These are phyloP conservation scores for Mycosphaerella sp. DNA, from an alignment of 2,329 filamentous ascomycete genomes.

Conservation along the genomic window DNA sequence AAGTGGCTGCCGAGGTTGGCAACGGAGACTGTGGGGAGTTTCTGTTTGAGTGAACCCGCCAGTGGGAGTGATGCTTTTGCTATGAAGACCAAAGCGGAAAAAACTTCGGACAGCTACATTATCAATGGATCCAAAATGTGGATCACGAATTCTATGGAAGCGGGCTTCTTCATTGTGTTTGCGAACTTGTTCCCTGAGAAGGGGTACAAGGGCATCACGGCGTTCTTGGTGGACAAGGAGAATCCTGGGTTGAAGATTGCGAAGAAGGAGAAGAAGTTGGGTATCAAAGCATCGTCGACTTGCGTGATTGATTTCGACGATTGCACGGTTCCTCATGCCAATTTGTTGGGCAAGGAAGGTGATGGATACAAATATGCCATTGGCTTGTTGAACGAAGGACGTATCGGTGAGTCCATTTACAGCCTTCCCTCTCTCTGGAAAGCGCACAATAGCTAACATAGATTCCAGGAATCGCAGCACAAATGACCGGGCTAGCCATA, in stretches of 20 bases:
- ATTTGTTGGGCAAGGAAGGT: slow-evolving; percentile 80
- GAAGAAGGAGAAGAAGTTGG: slow-evolving; percentile 99
- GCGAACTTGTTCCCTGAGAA: slow-evolving; percentile 88
- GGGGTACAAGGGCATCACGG: slow-evolving; percentile 95
- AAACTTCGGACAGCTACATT: slow-evolving; percentile 75
- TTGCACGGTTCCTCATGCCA: slow-evolving; percentile 79
- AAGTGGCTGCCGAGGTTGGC: slow-evolving; percentile 86
- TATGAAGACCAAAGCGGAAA: slow-evolving; percentile 79
- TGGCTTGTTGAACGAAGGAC: slow-evolving; percentile 84
- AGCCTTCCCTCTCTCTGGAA: not conserved
- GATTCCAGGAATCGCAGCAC: slow-evolving; percentile 51
- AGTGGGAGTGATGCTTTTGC: slow-evolving; percentile 96
- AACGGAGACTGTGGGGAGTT: slow-evolving; percentile 69
- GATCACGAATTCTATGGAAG: slow-evolving; percentile 97
- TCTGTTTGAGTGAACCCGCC: slow-evolving; percentile 40
- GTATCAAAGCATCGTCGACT: slow-evolving; percentile 90
- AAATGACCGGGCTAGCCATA: slow-evolving; percentile 95
- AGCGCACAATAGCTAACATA: not conserved
- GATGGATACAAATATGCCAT: slow-evolving; percentile 99
- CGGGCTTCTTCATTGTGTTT: slow-evolving; percentile 94
- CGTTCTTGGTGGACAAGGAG: slow-evolving; percentile 89
- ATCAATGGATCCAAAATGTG: slow-evolving; percentile 97
- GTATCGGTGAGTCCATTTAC: slow-evolving; percentile 72
- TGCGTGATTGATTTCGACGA: slow-evolving; percentile 98
- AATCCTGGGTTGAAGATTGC: slow-evolving; percentile 87